Evolutionary conservation across 2,329 filamentous ascomycete genomes (phyloP).

Genomic region (Plenodomus biglobosus): DNA sequence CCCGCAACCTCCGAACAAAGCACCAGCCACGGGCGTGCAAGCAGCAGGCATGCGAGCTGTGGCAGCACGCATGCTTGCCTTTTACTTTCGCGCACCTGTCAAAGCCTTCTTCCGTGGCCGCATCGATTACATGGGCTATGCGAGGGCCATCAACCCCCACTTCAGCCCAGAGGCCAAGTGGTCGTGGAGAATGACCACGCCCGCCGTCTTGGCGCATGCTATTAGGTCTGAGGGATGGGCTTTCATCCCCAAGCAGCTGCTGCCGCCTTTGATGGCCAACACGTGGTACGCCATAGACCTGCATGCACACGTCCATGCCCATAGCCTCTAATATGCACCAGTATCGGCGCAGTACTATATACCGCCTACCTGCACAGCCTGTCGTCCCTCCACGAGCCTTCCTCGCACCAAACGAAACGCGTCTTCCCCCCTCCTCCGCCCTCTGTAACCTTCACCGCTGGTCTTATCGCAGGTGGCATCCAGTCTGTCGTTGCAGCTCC

Average conservation of each 20-base stretch:
- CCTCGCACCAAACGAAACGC: slow-evolving; percentile 60
- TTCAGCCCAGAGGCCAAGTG: slow-evolving; percentile 52
- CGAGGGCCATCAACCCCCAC: slow-evolving; percentile 63
- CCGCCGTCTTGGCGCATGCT: slow-evolving; percentile 68
- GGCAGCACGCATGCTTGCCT: slow-evolving; percentile 79
- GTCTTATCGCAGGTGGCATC: slow-evolving; percentile 67
- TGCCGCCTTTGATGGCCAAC: slow-evolving; percentile 74
- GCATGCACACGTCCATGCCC: not conserved
- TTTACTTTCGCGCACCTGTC: slow-evolving; percentile 87
- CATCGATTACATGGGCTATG: slow-evolving; percentile 76
- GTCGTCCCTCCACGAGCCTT: slow-evolving; percentile 66
- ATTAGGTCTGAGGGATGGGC: slow-evolving; percentile 71
- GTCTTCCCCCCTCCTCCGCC: slow-evolving; percentile 70
- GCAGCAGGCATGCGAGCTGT: slow-evolving; percentile 82
- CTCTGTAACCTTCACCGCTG: slow-evolving; percentile 66
- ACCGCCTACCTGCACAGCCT: slow-evolving; percentile 74
- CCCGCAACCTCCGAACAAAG: slow-evolving; percentile 51
- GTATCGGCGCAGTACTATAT: slow-evolving; percentile 73
- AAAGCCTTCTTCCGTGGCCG: slow-evolving; percentile 91
- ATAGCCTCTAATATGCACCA: slow-evolving; percentile 25
- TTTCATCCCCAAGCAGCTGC: slow-evolving; percentile 73
- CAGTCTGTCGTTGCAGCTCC: slow-evolving; percentile 74
- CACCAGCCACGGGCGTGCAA: slow-evolving; percentile 71
- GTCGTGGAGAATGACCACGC: slow-evolving; percentile 68
- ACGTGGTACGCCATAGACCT: slow-evolving; percentile 52